These are phyloP conservation scores for Zopfia rhizophila DNA, from an alignment of 2,329 filamentous ascomycete species.

Conservation along the genomic window DNA sequence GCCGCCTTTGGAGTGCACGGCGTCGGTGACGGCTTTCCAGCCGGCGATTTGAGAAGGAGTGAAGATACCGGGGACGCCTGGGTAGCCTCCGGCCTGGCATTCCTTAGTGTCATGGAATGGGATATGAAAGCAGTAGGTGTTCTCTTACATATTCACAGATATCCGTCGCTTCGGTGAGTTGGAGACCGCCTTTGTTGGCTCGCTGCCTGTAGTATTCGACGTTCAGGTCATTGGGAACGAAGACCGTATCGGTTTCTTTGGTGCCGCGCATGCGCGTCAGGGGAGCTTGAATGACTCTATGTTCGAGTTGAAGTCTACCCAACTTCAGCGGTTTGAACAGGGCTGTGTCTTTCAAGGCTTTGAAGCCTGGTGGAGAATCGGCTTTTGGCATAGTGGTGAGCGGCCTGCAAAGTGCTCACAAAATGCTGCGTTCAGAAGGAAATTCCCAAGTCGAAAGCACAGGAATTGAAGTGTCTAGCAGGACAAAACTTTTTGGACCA, in stretches of 20 bases:
- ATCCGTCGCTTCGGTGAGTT: slow-evolving; percentile 68
- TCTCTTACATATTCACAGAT: slow-evolving; percentile 44
- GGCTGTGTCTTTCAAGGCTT: slow-evolving; percentile 42
- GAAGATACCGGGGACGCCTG: slow-evolving; percentile 45
- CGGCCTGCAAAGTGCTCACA: slow-evolving; percentile 3
- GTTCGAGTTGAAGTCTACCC: slow-evolving; percentile 47
- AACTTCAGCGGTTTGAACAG: slow-evolving; percentile 46
- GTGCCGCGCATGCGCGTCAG: slow-evolving; percentile 58
- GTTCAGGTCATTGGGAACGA: slow-evolving; percentile 58
- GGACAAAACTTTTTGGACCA: slow-evolving; percentile 23
- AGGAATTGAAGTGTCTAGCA: not conserved
- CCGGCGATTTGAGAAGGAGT: slow-evolving; percentile 56
- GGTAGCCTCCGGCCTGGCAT: slow-evolving; percentile 52
- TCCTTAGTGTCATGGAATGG: slow-evolving; percentile 34
- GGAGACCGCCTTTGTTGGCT: slow-evolving; percentile 64
- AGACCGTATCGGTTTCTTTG: slow-evolving; percentile 58
- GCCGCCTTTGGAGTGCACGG: slow-evolving; percentile 62
- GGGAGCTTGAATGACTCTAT: slow-evolving; percentile 53
- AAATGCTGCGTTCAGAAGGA: not conserved
- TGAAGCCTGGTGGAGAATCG: slow-evolving; percentile 40
- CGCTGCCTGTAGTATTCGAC: slow-evolving; percentile 66
- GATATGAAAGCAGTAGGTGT: not conserved
- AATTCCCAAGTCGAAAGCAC: slow-evolving; percentile 1
- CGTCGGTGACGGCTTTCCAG: slow-evolving; percentile 63
- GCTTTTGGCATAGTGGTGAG: slow-evolving; percentile 42